Evolutionary conservation across 2,329 filamentous ascomycete genomes (phyloP).

Genomic region (Paraconiothyrium brasiliense): DNA sequence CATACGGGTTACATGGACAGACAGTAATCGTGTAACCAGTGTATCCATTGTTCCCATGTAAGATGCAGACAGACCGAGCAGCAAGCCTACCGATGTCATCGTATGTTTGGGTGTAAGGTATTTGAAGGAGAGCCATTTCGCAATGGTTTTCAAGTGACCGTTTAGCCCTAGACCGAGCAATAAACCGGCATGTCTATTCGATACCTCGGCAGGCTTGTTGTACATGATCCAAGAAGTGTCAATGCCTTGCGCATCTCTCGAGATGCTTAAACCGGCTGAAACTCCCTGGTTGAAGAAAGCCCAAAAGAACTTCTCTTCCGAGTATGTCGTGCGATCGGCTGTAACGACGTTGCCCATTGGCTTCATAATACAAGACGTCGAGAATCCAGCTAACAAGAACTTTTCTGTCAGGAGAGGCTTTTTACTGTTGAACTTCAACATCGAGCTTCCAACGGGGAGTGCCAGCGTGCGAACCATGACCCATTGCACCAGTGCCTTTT

Average conservation of each 20-base stretch:
- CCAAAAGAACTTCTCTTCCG: slow-evolving; percentile 97
- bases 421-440: slow-evolving; percentile 87
- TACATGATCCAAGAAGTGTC: slow-evolving; percentile 99
- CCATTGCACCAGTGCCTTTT: slow-evolving; percentile 88
- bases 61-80: slow-evolving; percentile 90
- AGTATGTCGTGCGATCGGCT: slow-evolving; percentile 87
- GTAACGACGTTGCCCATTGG: slow-evolving; percentile 91
- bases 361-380: slow-evolving; percentile 88
- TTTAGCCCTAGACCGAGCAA: slow-evolving; percentile 90
- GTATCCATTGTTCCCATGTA: slow-evolving; percentile 98
- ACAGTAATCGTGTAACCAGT: slow-evolving; percentile 88
- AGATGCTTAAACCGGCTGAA: slow-evolving; percentile 90
- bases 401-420: slow-evolving; percentile 92
- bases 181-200: slow-evolving; percentile 95
- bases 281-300: slow-evolving; percentile 98
- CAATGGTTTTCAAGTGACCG: slow-evolving; percentile 90
- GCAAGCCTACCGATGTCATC: slow-evolving; percentile 97
- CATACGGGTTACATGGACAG: slow-evolving; percentile 95
- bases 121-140: slow-evolving; percentile 99
- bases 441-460: slow-evolving; percentile 84
- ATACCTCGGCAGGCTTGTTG: slow-evolving; percentile 93
- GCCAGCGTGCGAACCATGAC: slow-evolving; percentile 88
- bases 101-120: slow-evolving; percentile 99
- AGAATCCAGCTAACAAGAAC: slow-evolving; percentile 89
- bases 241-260: slow-evolving; percentile 87